Evolutionary conservation across 2,329 filamentous ascomycete species (phyloP).

Genomic region (Fusarium coffeatum): DNA sequence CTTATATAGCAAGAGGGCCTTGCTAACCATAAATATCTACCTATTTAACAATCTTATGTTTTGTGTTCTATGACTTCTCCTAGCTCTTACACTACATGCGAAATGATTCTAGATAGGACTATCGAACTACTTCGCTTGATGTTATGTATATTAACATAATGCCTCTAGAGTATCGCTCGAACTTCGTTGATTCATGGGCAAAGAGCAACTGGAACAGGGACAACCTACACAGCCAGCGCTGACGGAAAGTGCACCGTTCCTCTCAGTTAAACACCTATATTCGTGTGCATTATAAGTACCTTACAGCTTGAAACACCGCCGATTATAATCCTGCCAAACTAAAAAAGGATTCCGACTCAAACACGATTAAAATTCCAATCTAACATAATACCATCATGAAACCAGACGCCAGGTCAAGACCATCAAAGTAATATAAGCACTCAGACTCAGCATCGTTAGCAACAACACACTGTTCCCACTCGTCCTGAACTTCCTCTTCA

Average conservation of each 20-base stretch:
- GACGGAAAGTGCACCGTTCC: not conserved
- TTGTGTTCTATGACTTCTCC: not conserved
- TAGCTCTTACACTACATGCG: not conserved
- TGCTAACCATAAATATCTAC: not conserved
- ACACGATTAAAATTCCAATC: not conserved
- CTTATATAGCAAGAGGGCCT: not conserved
- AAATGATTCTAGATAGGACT: not conserved
- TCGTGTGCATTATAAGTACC: not conserved
- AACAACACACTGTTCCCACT: conserved; percentile 72
- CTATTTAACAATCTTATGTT: not conserved
- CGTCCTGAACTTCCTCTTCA: conserved; percentile 69
- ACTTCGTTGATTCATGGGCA: not conserved
- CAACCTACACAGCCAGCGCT: not conserved
- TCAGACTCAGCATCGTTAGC: conserved; percentile 66
- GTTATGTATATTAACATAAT: not conserved
- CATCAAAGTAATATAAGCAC: conserved; percentile 68
- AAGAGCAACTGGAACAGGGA: not conserved
- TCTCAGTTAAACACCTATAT: not conserved
- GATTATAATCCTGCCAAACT: not conserved
- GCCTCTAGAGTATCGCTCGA: not conserved
- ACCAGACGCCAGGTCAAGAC: conserved; percentile 64
- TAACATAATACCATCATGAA: conserved; percentile 22
- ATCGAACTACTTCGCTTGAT: not conserved
- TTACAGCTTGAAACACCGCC: not conserved
- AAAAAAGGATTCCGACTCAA: not conserved